These are phyloP conservation scores for Neonectria magnoliae DNA, from an alignment of 2,329 filamentous ascomycete species.

Conservation along the genomic window DNA sequence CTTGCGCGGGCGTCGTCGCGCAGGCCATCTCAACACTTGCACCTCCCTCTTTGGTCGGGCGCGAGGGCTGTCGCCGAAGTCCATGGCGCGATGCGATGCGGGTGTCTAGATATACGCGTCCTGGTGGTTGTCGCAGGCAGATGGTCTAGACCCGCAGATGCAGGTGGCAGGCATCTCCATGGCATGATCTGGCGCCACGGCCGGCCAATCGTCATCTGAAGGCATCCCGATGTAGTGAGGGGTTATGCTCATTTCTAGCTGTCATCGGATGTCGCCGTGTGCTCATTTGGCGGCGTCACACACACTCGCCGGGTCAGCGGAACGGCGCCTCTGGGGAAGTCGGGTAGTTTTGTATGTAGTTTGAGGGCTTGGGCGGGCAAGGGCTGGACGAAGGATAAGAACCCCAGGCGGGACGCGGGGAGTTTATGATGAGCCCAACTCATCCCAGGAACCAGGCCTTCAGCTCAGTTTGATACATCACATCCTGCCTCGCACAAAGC, in stretches of 20 bases:
- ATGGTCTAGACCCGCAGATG: constrained; percentile 29
- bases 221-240: constrained; percentile 26
- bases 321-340: constrained; percentile 8
- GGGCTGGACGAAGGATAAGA: constrained; percentile 22
- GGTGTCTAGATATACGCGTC: constrained; percentile 18
- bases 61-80: constrained; percentile 8
- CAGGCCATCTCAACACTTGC: constrained; percentile 5
- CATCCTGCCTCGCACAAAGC: background rate
- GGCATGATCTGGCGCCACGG: constrained; percentile 33
- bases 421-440: background rate
- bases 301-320: constrained; percentile 31
- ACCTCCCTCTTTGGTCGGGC: constrained; percentile 18
- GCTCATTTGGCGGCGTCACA: constrained; percentile 6
- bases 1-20: too few relatives aligned
- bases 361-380: background rate
- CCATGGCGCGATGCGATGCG: constrained; percentile 21
- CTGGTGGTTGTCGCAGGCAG: constrained; percentile 12
- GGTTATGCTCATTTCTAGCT: constrained; percentile 9
- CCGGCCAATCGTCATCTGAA: constrained; percentile 28
- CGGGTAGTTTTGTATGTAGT: background rate
- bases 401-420: constrained; percentile 11
- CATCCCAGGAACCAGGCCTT: background rate
- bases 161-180: constrained; percentile 25
- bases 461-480: constrained; percentile 15
- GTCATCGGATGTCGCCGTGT: constrained; percentile 31